Evolutionary conservation across 2,329 filamentous ascomycete genomes (phyloP), one percentile per base, ranked within the genome.

Genomic region (Hymenoscyphus albidus): DNA sequence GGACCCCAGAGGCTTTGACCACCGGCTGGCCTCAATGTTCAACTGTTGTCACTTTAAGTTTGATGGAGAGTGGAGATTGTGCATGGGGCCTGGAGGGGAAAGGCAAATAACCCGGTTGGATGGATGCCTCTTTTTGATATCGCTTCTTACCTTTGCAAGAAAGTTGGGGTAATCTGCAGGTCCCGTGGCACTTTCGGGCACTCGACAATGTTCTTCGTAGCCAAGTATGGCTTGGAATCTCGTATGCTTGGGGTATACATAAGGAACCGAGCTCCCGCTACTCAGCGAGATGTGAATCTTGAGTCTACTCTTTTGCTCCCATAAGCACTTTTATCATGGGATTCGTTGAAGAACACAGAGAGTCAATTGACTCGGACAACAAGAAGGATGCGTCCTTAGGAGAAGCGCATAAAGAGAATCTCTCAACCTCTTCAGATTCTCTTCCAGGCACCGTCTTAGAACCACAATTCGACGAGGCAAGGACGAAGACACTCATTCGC

Each of bases 401-500:
- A 18, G 42, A 44, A 27, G 27, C 27, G 5, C 59, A 61, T 9
- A 61, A 61, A 31, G 59, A 61, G 16, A 42, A 54, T 42, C 14
- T 61, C 42, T 40, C 40, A 35, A 32, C 59, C 3, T 61, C 59
- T 3, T 32, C 39, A 1, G 42, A 61, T 13, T 35, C 59, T 9
- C 35, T 51, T 38, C 58, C 58, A 6, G 35, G 22, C 22, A 38
- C 16, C 22, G 27, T 58, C 56, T 22, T 39, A 32, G 42, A 14
- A 32, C 57, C 62, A 42, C 32, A 63, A 13, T 72, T 71, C 59
- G 67, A 67, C 48, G 48, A 62, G 7, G 59, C 63, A 16, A 63
- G 65, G 3, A 70, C 64, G 0, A 70, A 71, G 54, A 68, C 59
- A 16, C 67, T 74, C 39, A 39, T 74, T 3, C 64, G 69, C 12